phyloP scores from a whole-genome alignment of 2,329 filamentous ascomycete genomes.

The Chaetothyriales sp. region DNA sequence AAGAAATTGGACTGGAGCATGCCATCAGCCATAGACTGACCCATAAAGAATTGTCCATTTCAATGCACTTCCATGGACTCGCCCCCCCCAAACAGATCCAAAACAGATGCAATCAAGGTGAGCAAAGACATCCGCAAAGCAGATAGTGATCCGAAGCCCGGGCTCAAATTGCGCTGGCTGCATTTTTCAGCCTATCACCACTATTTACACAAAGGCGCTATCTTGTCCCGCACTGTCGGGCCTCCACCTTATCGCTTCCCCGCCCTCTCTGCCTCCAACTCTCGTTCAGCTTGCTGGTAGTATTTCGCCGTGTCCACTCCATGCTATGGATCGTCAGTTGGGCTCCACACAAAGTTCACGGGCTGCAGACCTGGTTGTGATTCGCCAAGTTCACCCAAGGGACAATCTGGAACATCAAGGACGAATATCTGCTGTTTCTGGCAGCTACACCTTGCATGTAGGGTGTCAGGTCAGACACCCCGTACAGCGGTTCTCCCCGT shows the following conservation, averaged over 20 bases:
- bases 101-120: neutral
- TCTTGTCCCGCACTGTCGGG: too few species aligned
- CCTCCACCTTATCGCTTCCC: neutral
- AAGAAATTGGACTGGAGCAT: neutral
- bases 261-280: conserved; percentile 62
- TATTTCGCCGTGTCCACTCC: conserved; percentile 98
- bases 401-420: conserved; percentile 67
- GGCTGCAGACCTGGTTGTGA: conserved; percentile 52
- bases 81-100: too few species aligned
- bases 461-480: conserved; percentile 60
- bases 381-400: conserved; percentile 99
- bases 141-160: neutral
- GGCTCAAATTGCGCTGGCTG: neutral
- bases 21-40: neutral
- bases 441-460: conserved; percentile 91
- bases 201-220: neutral
- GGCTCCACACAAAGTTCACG: conserved; percentile 1
- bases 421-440: conserved; percentile 82
- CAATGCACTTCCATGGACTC: neutral
- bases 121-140: neutral
- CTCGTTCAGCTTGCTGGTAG: conserved; percentile 86
- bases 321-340: conserved; percentile 43
- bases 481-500: conserved; percentile 78
- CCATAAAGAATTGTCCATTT: neutral
- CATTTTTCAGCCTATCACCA: neutral